A percentile compares a stretch with the other conserved stretches of the same genome.
phyloP scores from a whole-genome alignment of 2,329 filamentous ascomycete species.

The Ophiostoma quercus region DNA sequence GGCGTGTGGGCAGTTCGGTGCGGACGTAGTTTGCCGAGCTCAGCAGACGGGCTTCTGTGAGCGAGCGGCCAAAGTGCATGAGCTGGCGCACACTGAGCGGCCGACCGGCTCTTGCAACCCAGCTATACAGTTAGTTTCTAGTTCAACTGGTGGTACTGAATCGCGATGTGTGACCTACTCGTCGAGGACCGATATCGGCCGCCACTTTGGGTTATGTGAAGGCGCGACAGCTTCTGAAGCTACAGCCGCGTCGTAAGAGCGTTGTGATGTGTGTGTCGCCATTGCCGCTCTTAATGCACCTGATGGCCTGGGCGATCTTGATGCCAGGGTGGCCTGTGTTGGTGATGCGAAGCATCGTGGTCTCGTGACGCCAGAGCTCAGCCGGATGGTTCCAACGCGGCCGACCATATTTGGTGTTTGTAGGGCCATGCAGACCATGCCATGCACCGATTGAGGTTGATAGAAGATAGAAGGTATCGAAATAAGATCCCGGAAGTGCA shows the following conservation, averaged over 20 bases:
- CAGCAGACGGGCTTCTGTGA: conserved; percentile 83
- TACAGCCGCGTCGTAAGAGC: conserved; percentile 4
- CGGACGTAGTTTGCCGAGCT: conserved; percentile 97
- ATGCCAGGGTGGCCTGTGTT: background rate
- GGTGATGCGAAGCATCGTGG: background rate
- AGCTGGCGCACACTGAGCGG: conserved; percentile 96
- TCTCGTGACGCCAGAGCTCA: conserved; percentile 10
- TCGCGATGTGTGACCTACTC: conserved; percentile 44
- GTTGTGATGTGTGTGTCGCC: background rate
- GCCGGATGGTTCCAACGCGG: conserved; percentile 18
- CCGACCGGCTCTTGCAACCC: conserved; percentile 84
- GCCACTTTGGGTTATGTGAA: conserved; percentile 43
- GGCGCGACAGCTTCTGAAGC: conserved; percentile 13
- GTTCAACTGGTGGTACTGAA: background rate
- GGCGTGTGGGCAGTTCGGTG: conserved; percentile 85
- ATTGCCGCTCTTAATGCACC: background rate
- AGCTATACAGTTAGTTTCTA: conserved; percentile 48
- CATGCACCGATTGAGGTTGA: conserved; percentile 17
- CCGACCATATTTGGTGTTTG: conserved; percentile 22
- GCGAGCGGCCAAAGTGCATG: conserved; percentile 91
- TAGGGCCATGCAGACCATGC: conserved; percentile 21
- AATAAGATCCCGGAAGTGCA: background rate
- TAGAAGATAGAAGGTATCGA: too few relatives aligned
- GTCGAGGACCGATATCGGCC: conserved; percentile 58
- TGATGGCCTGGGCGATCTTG: background rate